Conservation (phyloP, 768 basidiomycete species). For the Mycena belliarum region DNA sequence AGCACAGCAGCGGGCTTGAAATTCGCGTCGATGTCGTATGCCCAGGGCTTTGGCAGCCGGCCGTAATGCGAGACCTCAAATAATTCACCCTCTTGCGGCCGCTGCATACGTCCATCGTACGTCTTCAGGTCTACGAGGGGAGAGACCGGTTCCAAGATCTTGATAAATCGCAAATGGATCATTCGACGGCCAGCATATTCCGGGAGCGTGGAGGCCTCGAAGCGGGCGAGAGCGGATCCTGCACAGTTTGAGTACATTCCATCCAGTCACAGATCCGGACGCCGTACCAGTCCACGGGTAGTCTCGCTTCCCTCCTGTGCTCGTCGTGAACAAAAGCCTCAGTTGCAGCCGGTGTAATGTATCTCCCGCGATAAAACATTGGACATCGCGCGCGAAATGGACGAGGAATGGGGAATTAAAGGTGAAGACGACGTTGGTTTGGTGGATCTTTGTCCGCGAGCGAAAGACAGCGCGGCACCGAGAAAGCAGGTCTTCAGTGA, state of each 20-base stretch:
- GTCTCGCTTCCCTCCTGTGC: too few relatives aligned
- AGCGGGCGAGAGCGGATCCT: neutral
- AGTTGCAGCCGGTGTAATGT: neutral
- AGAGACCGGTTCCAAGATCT: neutral
- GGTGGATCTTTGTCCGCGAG: too few relatives aligned
- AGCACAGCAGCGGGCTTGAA: neutral
- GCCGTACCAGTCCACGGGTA: neutral
- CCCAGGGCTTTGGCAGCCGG: neutral
- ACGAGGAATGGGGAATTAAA: neutral
- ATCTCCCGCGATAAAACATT: neutral
- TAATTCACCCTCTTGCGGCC: neutral
- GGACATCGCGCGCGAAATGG: neutral
- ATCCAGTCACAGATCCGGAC: neutral
- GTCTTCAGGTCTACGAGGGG: neutral
- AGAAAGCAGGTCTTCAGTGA: neutral
- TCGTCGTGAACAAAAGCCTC: neutral
- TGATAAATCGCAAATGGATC: neutral
- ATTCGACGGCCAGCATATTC: neutral
- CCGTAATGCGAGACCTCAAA: neutral
- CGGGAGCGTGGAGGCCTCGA: neutral
- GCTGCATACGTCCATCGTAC: neutral
- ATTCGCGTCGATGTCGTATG: neutral
- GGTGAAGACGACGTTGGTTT: too few relatives aligned
- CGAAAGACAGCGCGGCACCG: too few relatives aligned
- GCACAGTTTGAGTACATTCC: neutral